phyloP scores from a whole-genome alignment of 1,284 basidiomycete genomes.

The Malassezia sp. region DNA sequence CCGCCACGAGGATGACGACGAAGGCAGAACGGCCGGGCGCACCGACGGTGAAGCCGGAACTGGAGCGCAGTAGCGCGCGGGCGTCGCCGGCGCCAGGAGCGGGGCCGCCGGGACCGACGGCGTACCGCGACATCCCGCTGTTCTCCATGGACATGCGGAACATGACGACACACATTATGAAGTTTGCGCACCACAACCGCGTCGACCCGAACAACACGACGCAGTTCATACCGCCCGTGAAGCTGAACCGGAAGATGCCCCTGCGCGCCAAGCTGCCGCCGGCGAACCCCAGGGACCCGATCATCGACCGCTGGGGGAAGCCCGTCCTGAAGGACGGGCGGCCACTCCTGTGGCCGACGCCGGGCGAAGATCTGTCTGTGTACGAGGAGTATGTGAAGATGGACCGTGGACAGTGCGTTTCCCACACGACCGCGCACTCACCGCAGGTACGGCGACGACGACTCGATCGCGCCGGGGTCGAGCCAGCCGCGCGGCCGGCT shows the following conservation, averaged over 20 bases:
- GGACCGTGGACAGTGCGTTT: no score
- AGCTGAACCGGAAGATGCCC: constrained; percentile 43
- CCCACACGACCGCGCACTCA: background rate
- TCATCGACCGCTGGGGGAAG: constrained; percentile 34
- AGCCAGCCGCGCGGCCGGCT: constrained; percentile 19
- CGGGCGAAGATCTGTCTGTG: constrained; percentile 19
- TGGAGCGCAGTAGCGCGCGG: no score
- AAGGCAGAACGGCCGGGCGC: no score
- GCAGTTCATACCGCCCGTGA: constrained; percentile 40
- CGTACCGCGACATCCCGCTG: constrained; percentile 42
- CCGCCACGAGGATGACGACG: no score
- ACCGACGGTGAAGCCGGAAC: constrained; percentile 11
- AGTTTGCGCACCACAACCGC: constrained; percentile 36
- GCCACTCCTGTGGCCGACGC: constrained; percentile 28
- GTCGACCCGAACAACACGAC: constrained; percentile 34
- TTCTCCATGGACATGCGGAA: constrained; percentile 27
- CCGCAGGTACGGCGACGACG: constrained; percentile 5
- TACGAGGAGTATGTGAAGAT: constrained; percentile 1
- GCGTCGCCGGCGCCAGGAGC: no score
- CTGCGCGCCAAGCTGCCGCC: constrained; percentile 36
- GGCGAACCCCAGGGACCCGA: constrained; percentile 34
- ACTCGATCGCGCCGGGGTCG: constrained; percentile 6
- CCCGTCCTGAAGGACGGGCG: constrained; percentile 33
- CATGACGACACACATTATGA: constrained; percentile 36
- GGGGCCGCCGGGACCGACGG: constrained; percentile 24